phyloP scores from a whole-genome alignment of 2,329 filamentous ascomycete species.

The Monosporascus sp. region DNA sequence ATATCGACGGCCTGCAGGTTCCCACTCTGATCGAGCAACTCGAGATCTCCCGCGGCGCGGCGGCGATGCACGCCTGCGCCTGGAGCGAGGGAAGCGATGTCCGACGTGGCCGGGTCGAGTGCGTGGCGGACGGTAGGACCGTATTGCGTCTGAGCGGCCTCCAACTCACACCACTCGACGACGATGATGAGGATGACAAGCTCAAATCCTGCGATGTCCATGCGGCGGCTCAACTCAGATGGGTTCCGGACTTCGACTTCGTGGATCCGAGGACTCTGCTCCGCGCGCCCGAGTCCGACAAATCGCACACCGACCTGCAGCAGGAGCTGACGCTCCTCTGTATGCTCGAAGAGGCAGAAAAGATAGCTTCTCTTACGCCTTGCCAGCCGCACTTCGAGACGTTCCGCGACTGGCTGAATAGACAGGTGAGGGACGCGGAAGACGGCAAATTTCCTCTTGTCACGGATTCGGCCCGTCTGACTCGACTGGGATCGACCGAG shows the following conservation, averaged over 20 bases:
- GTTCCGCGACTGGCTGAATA: constrained; percentile 23
- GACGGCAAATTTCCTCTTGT: constrained; percentile 11
- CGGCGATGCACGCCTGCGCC: constrained; percentile 10
- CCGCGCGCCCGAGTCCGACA: constrained; percentile 13
- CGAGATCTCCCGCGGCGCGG: constrained; percentile 8
- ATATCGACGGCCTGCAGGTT: constrained; percentile 16
- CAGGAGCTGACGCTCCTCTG: constrained; percentile 27
- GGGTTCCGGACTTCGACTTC: constrained; percentile 29
- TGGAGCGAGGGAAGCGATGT: constrained; percentile 11
- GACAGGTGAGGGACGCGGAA: constrained; percentile 10
- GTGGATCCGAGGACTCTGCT: constrained; percentile 18
- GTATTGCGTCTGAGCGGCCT: constrained; percentile 15
- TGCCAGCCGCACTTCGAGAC: constrained; percentile 22
- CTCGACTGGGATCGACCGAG: constrained; percentile 2
- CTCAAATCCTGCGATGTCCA: constrained; percentile 15
- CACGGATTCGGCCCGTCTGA: constrained; percentile 2
- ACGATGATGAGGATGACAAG: constrained; percentile 10
- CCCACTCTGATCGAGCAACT: constrained; percentile 24
- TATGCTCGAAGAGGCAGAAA: constrained; percentile 16
- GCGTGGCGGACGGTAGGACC: constrained; percentile 12
- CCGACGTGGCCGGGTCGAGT: constrained; percentile 10
- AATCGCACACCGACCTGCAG: constrained; percentile 13
- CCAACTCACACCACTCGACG: constrained; percentile 18
- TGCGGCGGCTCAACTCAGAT: constrained; percentile 24
- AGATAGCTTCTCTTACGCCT: constrained; percentile 10